Percentiles rank a stretch among this genome's conserved stretches.
Conservation (phyloP, 805 yeast genomes). For the Candida argentea region DNA sequence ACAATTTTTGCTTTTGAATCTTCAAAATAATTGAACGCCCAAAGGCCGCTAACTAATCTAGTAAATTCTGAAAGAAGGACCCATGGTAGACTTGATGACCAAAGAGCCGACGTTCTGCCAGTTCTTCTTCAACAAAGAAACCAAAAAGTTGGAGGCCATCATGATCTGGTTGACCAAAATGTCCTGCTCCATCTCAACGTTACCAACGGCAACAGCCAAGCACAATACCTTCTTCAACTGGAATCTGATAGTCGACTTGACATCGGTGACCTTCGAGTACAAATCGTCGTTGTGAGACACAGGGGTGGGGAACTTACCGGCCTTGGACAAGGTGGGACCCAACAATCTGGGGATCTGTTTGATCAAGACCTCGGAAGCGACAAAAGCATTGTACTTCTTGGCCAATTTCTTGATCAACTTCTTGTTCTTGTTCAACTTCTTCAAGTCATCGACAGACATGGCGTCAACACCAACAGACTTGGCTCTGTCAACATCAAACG, state of each 20-base stretch:
- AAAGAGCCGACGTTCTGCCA: constrained; percentile 99
- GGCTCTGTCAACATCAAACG: constrained; percentile 99
- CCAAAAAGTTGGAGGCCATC: constrained; percentile 98
- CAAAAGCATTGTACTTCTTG: constrained; percentile 98
- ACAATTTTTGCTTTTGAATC: no score
- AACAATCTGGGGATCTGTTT: constrained; percentile 99
- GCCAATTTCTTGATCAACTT: constrained; percentile 99
- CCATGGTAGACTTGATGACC: constrained; percentile 99
- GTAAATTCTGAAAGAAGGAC: constrained; percentile 99
- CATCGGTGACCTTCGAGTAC: constrained; percentile 91
- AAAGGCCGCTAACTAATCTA: constrained; percentile 31
- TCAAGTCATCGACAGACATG: constrained; percentile 99
- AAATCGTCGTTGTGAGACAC: constrained; percentile 99
- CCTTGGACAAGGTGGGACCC: constrained; percentile 99
- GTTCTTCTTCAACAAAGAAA: constrained; percentile 98
- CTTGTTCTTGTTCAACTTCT: constrained; percentile 99
- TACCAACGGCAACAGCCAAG: constrained; percentile 98
- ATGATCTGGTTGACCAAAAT: constrained; percentile 93
- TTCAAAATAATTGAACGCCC: constrained; percentile 1
- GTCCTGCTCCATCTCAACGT: constrained; percentile 99
- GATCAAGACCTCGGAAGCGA: constrained; percentile 98
- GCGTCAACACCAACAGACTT: constrained; percentile 98
- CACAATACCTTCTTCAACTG: constrained; percentile 99
- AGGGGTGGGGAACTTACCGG: constrained; percentile 99
- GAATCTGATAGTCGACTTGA: constrained; percentile 99